Evolutionary conservation across 306 rosid species (phyloP), one percentile per base, ranked within the genome.

Genomic region (Glycine soja): DNA sequence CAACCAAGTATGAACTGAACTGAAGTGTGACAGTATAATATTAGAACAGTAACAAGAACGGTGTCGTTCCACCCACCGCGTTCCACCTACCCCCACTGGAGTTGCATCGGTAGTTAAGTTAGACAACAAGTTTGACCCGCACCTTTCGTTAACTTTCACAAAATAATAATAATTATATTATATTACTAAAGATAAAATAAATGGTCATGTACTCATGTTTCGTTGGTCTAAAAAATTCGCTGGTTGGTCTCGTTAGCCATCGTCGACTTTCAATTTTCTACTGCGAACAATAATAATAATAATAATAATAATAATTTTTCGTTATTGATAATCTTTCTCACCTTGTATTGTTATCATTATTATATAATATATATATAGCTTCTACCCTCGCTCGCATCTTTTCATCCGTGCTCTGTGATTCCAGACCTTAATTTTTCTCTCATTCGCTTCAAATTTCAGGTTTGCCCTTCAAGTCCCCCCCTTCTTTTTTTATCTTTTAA

Each of bases 361-460:
- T 42, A 13, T 3, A 7, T 56, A 56, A 36, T 36, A 36, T 36
- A 47, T 10, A 43, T 59, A 64, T 10, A 14, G 9, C 36, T 52
- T 47, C 30, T 42, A 46, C 7, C 19, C 32, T 68, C 57, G 3
- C 30, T 24, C 2, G 30, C 7, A 53, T 50, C 56, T 62, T 80
- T 70, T 19, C 9, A 63, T 75, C 78, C 19, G 61, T 48, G 70
- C 24, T 58, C 40, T 72, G 14, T 64, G 71, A 56, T 61, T 40
- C 83, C 79, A 78, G 68, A 82, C 85, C 86, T 73, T 56, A 72
- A 59, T 24, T 24, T 24, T 24, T 24, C 30, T 24, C 30, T 24
- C 30, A 24, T 66, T 74, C 69, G 19, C 12, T 50, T 73, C 70
- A 51, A 56, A 6, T 64, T 75, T 79, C 87, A 92, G 97, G 97